These are phyloP conservation scores for Patellaria atrata DNA, from an alignment of 495 filamentous ascomycete genomes.

Conservation along the genomic window DNA sequence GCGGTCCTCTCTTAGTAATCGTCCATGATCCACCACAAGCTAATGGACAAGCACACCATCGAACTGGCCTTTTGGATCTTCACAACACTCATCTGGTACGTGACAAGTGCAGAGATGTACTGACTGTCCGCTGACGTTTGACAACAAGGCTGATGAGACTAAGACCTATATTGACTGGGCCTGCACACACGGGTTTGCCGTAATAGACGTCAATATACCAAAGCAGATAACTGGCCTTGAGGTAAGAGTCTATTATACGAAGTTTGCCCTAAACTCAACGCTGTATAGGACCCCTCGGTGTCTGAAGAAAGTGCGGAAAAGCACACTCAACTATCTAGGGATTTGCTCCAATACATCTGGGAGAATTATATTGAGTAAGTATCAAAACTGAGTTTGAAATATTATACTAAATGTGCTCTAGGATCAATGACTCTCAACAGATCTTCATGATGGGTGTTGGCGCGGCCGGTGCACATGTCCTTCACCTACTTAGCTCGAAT, in stretches of 20 bases:
- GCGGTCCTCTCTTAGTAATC: constrained; percentile 51
- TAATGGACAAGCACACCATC: constrained; percentile 48
- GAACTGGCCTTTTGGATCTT: constrained; percentile 55
- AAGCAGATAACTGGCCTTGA: constrained; percentile 46
- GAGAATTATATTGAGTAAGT: constrained; percentile 84
- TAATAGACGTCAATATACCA: constrained; percentile 85
- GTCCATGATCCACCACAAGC: constrained; percentile 61
- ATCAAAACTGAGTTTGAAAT: neutral
- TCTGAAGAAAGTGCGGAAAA: constrained; percentile 22
- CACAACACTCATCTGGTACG: constrained; percentile 81
- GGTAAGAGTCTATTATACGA: too few species aligned
- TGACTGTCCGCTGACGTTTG: constrained; percentile 30
- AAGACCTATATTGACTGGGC: constrained; percentile 76
- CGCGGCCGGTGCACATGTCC: constrained; percentile 30
- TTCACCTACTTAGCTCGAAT: constrained; percentile 30
- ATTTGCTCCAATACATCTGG: constrained; percentile 81
- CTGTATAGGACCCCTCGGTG: constrained; percentile 9
- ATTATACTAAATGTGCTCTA: constrained; percentile 19
- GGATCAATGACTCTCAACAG: constrained; percentile 48
- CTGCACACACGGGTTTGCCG: constrained; percentile 50
- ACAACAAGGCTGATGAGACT: constrained; percentile 55
- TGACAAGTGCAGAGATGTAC: constrained; percentile 23
- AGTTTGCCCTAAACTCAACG: neutral
- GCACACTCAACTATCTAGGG: constrained; percentile 40
- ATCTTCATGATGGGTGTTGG: constrained; percentile 79